A percentile compares a stretch with the other conserved stretches of the same genome.
These are phyloP conservation scores for Echium plantagineum DNA, from an alignment of 257 asterid species.

Conservation along the genomic window DNA sequence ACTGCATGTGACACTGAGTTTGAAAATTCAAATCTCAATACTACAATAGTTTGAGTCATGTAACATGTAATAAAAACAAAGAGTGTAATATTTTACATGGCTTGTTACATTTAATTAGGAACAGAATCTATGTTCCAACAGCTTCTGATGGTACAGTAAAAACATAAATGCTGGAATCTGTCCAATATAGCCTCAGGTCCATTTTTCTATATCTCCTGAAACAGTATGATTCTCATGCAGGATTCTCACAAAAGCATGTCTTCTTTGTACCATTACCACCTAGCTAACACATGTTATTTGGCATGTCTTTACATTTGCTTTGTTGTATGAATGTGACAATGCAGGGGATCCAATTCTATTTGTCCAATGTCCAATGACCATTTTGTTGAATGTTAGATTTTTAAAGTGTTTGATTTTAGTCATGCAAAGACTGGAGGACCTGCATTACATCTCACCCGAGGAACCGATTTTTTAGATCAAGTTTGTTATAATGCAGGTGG, in stretches of 20 bases:
- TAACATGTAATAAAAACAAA: no score
- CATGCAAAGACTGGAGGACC: no score
- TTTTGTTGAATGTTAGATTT: no score
- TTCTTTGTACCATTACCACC: not conserved
- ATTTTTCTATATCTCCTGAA: not conserved
- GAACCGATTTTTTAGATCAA: no score
- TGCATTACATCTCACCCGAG: no score
- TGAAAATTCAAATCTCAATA: no score
- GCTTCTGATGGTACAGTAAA: not conserved
- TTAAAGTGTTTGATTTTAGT: no score
- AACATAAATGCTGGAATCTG: not conserved
- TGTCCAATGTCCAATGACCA: not conserved
- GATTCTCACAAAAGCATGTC: not conserved
- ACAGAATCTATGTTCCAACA: not conserved
- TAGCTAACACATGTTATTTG: not conserved
- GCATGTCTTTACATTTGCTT: not conserved
- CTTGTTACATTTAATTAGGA: not conserved
- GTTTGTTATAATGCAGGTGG: slow-evolving; percentile 22
- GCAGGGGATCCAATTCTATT: not conserved
- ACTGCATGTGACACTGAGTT: no score
- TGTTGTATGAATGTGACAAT: not conserved
- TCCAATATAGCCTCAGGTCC: not conserved
- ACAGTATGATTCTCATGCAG: not conserved
- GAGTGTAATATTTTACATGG: no score
- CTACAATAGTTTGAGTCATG: not conserved